Base-by-base conservation (phyloP, 805 yeast genomes). In the Kazachstania martiniae region DNA sequence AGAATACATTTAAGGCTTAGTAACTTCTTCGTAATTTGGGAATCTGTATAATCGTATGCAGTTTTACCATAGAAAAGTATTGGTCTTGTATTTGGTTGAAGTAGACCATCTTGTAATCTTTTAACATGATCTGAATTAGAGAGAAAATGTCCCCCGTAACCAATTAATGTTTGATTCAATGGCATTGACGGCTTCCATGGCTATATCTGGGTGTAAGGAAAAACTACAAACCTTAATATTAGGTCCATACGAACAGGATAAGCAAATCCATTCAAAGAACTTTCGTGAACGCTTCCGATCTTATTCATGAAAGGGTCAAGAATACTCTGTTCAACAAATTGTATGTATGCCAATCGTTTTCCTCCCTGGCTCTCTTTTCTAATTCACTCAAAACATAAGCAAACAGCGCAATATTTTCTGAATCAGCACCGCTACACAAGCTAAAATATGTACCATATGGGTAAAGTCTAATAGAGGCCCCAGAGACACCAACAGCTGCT, bases 81-180 rank as follows among this genome's bases (percentile, higher is more conserved):
- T 62, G 21, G 41, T 36, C 45, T 77, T 60, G 42, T 69, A 61
- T 45, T 70, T 47, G 39, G 33, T 53, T 57, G 36, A 70, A 47
- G 60, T 24, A 49, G 33, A 18, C 63, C 63, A 21, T 65, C 49
- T 37, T 58, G 49, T 26, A 73, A 38, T 35, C 74, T 55, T 8
- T 51, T 42, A 12, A 61, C 64, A 21, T 74, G 46, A 43, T 74
- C 80, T 3, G 79, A 77, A 53, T 73, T 73, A 17, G 75, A 51
- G 31, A 68, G 63, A 49, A 62, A 72, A 37, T 49, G 54, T 38
- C 77, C 62, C 8, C 74, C 74, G 28, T 46, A 47, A 8, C 42
- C 51, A 12, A 66, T 51, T 29, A 65, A 43, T 5, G 32, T 29
- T 12, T 21, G 52, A 27, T 60, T 56, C n/a, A n/a, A n/a, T 21